Base-by-base conservation (phyloP, 2,329 filamentous ascomycete genomes). In the Phialophora macrospora region DNA sequence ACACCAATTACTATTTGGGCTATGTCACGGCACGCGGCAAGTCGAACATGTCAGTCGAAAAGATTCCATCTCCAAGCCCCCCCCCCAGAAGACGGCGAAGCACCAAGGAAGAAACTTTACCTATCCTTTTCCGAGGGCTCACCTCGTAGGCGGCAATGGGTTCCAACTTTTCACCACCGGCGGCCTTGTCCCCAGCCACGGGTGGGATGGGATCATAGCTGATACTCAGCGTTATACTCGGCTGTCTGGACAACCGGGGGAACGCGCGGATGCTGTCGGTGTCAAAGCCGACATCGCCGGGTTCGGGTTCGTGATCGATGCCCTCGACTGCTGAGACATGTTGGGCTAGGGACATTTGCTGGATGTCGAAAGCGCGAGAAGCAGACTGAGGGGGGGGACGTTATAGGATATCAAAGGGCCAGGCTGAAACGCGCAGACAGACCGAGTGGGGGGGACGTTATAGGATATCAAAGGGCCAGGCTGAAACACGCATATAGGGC, bases 1-100 rank as follows among this genome's bases (percentile, higher is more conserved):
- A 91, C 85, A 2, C 87, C 89, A 49, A 85, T 81, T 4, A 80
- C 75, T 24, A 92, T 86, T 77, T 93, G 90, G 9, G 85, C 77
- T 76, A 54, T 22, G 71, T n/a, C 6, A 22, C 12, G 34, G 34
- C 14, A 7, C 34, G 14, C 6, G 14, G 14, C 17, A n/a, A 44
- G 17, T 34, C 4, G 30, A 62, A n/a, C 0, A 8, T 7, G 6
- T 44, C 38, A 55, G 44, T 28, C 9, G 26, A 28, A 24, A 28
- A 24, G 28, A 0, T 51, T 14, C 3, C 6, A 24, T 38, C 26
- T 38, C 30, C 55, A 6, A 30, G 9, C 30, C 4, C n/a, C n/a
- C n/a, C n/a, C n/a, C n/a, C 46, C 46, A 2, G 48, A 51, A 34
- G 28, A 34, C 24, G 12, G 6, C 11, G 8, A 34, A 55, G 26